A percentile compares a stretch with the other conserved stretches of the same genome.
phyloP scores from a whole-genome alignment of 1,139 yeast genomes.

The Scheffersomyces parashehatae region DNA sequence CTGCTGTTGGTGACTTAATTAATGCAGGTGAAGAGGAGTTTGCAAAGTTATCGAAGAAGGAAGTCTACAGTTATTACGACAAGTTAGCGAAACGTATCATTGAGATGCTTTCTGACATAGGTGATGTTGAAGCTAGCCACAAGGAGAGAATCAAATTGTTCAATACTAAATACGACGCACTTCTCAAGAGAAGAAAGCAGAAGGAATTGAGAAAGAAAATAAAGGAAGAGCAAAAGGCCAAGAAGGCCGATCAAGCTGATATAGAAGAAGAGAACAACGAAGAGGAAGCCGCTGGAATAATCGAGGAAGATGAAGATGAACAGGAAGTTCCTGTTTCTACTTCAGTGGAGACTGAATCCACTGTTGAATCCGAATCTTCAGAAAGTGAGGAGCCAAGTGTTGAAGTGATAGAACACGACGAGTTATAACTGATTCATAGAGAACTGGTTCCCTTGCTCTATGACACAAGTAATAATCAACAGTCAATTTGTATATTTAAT shows the following conservation, averaged over 20 bases:
- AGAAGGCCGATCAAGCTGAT: constrained; percentile 20
- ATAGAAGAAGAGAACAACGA: constrained; percentile 14
- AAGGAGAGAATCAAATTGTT: constrained; percentile 39
- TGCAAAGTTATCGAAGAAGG: constrained; percentile 28
- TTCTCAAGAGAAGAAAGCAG: constrained; percentile 36
- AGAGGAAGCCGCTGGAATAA: constrained; percentile 5
- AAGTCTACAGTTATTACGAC: constrained; percentile 36
- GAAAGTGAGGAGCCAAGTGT: not conserved
- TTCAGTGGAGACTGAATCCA: too few relatives aligned
- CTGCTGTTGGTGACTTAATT: constrained; percentile 27
- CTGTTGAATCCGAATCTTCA: too few relatives aligned
- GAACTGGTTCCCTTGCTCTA: too few relatives aligned
- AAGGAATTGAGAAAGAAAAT: constrained; percentile 37
- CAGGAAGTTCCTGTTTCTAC: not conserved
- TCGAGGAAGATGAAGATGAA: constrained; percentile 7
- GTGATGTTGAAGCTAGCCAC: constrained; percentile 39
- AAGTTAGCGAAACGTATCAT: constrained; percentile 33
- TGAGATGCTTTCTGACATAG: constrained; percentile 33
- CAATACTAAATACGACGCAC: constrained; percentile 33
- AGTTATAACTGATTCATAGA: not conserved
- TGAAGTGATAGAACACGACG: not conserved
- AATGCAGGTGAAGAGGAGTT: constrained; percentile 27
- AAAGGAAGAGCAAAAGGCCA: constrained; percentile 22
- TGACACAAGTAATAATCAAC: too few relatives aligned
- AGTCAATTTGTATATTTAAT: too few relatives aligned